phyloP scores from a whole-genome alignment of 2,329 filamentous ascomycete species.

The Westerdykella aurantiaca region DNA sequence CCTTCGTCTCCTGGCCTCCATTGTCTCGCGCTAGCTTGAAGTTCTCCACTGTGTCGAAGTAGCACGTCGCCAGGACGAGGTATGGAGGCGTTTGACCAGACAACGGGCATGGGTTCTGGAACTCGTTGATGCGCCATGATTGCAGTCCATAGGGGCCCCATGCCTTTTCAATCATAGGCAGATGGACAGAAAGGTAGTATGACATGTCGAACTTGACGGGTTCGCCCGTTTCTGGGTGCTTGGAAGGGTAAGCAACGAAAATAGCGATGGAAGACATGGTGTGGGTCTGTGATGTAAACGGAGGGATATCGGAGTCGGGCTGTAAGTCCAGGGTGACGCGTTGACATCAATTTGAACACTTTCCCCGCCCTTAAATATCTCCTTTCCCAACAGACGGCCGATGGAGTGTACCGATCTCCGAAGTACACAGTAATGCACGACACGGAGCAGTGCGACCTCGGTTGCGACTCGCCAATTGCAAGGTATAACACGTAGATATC shows the following conservation, averaged over 20 bases:
- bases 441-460: too few species aligned
- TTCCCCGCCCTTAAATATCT: too few species aligned
- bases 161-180: conserved; percentile 37
- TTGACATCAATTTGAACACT: too few species aligned
- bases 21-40: conserved; percentile 11
- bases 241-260: conserved; percentile 13
- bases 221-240: conserved; percentile 33
- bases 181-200: conserved; percentile 42
- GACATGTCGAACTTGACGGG: conserved; percentile 40
- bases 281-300: too few species aligned
- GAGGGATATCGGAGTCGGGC: too few species aligned
- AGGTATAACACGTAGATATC: too few species aligned
- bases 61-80: conserved; percentile 9
- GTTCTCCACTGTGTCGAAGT: conserved; percentile 8
- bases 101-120: conserved; percentile 11
- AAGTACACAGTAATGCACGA: too few species aligned
- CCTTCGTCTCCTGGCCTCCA: conserved; percentile 4
- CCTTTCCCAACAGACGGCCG: too few species aligned
- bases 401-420: too few species aligned
- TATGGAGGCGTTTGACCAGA: conserved; percentile 12
- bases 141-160: conserved; percentile 37
- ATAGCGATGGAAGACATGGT: background rate
- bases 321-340: too few species aligned
- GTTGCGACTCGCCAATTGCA: too few species aligned
- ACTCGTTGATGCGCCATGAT: conserved; percentile 13